Base-by-base conservation (phyloP, 805 yeast genomes). In the Suhomyces kilbournensis region DNA sequence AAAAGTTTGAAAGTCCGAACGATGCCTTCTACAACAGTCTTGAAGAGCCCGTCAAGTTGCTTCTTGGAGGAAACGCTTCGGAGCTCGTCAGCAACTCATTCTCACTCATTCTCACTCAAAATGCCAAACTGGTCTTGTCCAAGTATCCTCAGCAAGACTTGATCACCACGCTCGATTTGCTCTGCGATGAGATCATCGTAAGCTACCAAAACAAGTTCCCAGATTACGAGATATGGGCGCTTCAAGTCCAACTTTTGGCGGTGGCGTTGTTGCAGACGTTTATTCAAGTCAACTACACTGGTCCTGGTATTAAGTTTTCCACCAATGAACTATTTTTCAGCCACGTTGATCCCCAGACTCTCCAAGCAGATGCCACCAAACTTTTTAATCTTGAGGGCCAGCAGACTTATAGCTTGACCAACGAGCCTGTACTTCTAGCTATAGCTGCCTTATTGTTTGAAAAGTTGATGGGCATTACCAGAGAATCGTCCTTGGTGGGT, bases 261-360 rank as follows among this genome's bases (percentile, higher is more conserved):
- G 76, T 89, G 54, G 77, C 86, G 1, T 69, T 83, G 3, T 69
- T 90, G 23, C 91, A 90, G 63, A 64, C 80, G 1, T 92, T 87
- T 63, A 71, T 88, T 14, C 96, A 90, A 65, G 68, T 79, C 48
- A 92, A 92, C 66, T 89, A 78, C 67, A 89, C 96, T 0, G 97
- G 97, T 7, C 97, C 97, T 4, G 77, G 79, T 23, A 61, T 82
- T 2, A 76, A 77, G 4, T 58, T 72, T 20, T 68, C 66, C 3
- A 59, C 77, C 4, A 60, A 61, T 34, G 62, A 70, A n/a, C 46
- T 61, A n/a, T 58, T 67, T 51, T 73, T 75, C 52, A 14, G 19
- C 19, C 60, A 66, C 1, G 60, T 52, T 19, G 72, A 56, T 51
- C 47, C 44, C 7, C 44, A 48, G 44, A 47, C 51, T 39, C 45